Conservation (phyloP, 2,329 filamentous ascomycete species). For the Tolypocladium amazonense region DNA sequence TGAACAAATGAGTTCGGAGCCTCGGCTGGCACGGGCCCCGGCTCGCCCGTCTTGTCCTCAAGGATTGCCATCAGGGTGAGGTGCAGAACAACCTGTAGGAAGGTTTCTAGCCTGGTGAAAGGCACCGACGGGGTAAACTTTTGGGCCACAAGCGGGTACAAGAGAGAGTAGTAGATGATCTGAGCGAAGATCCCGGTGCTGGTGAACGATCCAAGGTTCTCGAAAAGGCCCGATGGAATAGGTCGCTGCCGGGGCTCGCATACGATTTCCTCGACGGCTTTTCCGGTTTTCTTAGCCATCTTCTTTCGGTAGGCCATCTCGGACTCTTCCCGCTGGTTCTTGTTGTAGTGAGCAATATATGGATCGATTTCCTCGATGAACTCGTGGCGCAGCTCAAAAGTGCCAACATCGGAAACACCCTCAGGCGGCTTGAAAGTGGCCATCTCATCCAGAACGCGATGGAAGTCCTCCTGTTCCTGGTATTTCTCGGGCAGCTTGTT, state of each 20-base stretch:
- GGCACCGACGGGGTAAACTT: slow-evolving; percentile 65
- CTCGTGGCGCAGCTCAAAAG: slow-evolving; percentile 82
- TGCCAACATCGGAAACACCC: slow-evolving; percentile 83
- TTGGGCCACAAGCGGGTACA: slow-evolving; percentile 65
- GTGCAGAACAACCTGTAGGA: slow-evolving; percentile 84
- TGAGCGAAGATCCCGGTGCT: slow-evolving; percentile 78
- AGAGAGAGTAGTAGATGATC: slow-evolving; percentile 76
- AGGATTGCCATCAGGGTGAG: slow-evolving; percentile 74
- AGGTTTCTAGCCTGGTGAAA: slow-evolving; percentile 75
- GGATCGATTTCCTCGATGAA: slow-evolving; percentile 86
- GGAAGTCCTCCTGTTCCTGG: slow-evolving; percentile 81
- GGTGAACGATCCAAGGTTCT: slow-evolving; percentile 68
- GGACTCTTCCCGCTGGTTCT: slow-evolving; percentile 93
- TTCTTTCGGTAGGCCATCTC: slow-evolving; percentile 81
- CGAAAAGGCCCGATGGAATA: slow-evolving; percentile 69
- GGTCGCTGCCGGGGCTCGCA: slow-evolving; percentile 77
- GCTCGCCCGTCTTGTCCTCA: slow-evolving; percentile 61
- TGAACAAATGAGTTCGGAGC: slow-evolving; percentile 58
- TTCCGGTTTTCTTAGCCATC: slow-evolving; percentile 79
- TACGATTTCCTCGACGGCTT: slow-evolving; percentile 71
- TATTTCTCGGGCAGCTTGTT: slow-evolving; percentile 80
- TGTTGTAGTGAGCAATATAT: slow-evolving; percentile 91
- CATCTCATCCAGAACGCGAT: slow-evolving; percentile 74
- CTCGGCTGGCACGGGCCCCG: slow-evolving; percentile 31
- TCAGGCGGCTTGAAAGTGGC: slow-evolving; percentile 84